These are phyloP conservation scores for Conticribra weissflogii DNA, from an alignment of 108 stramenopile species.

Conservation along the genomic window DNA sequence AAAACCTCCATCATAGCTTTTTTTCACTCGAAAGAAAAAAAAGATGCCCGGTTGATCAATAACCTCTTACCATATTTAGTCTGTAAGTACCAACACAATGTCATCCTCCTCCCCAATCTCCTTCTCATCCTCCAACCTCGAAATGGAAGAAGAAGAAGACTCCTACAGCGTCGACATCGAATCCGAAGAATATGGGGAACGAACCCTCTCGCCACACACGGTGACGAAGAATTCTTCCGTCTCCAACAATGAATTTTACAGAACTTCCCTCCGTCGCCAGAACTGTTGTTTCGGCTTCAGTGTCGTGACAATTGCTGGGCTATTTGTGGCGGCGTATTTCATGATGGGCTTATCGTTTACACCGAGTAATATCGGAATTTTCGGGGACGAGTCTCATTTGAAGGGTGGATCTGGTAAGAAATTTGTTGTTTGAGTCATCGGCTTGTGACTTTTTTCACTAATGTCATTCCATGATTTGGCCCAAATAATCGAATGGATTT, in stretches of 20 bases:
- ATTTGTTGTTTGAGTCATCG: background rate
- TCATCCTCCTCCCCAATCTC: too few species aligned
- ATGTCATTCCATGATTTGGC: background rate
- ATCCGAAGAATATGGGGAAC: slow-evolving; percentile 24
- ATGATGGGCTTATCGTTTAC: slow-evolving; percentile 44
- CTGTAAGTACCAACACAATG: too few species aligned
- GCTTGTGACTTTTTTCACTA: background rate
- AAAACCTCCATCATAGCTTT: too few species aligned
- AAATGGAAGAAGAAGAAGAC: background rate
- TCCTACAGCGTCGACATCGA: background rate
- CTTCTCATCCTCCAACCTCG: slow-evolving; percentile 8
- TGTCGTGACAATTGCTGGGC: slow-evolving; percentile 18
- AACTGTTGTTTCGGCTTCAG: slow-evolving; percentile 52
- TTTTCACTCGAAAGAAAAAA: too few species aligned
- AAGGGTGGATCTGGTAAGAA: slow-evolving; percentile 40
- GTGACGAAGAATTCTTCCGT: slow-evolving; percentile 11
- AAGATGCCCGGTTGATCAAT: too few species aligned
- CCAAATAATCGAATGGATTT: background rate
- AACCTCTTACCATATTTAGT: too few species aligned
- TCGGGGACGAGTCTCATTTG: slow-evolving; percentile 40
- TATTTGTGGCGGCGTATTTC: slow-evolving; percentile 43
- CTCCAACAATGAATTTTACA: slow-evolving; percentile 13
- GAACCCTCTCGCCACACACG: slow-evolving; percentile 4
- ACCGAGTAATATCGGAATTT: slow-evolving; percentile 33
- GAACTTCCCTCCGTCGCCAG: slow-evolving; percentile 32